Evolutionary conservation across 306 rosid species (phyloP).

Genomic region (Trifolium subterraneum): DNA sequence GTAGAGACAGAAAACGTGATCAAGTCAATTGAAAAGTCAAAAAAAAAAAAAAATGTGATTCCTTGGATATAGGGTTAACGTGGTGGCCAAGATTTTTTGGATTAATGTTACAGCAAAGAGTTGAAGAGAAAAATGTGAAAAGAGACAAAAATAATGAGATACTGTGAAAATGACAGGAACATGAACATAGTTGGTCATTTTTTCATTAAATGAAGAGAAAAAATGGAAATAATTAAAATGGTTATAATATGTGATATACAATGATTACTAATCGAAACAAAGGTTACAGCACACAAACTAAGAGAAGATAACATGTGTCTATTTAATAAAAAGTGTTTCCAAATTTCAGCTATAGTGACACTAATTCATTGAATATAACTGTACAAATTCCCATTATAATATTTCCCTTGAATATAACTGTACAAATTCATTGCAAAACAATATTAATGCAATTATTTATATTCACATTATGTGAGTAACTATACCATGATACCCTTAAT

Average conservation of each 20-base stretch:
- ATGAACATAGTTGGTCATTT: background rate
- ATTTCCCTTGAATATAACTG: background rate
- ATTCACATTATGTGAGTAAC: background rate
- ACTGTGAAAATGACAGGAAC: background rate
- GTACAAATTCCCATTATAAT: too few relatives aligned
- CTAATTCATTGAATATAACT: too few relatives aligned
- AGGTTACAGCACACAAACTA: too few relatives aligned
- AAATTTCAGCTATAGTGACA: too few relatives aligned
- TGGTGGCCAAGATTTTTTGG: constrained; percentile 41
- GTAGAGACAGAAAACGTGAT: background rate
- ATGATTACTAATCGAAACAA: too few relatives aligned
- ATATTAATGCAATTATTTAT: background rate
- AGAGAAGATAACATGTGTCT: too few relatives aligned
- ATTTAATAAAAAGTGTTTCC: too few relatives aligned
- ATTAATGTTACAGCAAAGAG: background rate
- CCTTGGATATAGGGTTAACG: constrained; percentile 30
- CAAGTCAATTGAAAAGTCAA: too few relatives aligned
- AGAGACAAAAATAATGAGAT: too few relatives aligned
- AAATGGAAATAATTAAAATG: too few relatives aligned
- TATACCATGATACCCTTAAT: background rate
- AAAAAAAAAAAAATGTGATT: background rate
- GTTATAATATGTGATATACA: too few relatives aligned
- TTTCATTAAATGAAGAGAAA: too few relatives aligned
- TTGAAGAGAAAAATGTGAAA: background rate
- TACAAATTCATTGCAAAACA: background rate